Base-by-base conservation (phyloP, 1,139 yeast species). In the Arxiozyma bovina region DNA sequence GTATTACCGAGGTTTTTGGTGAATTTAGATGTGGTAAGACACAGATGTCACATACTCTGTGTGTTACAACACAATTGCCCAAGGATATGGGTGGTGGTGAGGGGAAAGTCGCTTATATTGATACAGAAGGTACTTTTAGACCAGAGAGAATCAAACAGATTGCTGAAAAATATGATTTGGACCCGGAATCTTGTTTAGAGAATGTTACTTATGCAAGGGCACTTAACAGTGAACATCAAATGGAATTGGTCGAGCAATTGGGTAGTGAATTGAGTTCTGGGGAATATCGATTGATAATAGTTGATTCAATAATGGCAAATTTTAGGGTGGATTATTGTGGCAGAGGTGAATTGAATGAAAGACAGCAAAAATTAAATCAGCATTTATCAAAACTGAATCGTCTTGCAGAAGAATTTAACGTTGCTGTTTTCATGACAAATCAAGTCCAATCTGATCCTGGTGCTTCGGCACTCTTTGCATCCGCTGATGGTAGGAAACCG, bases 371-470 rank as follows among this genome's bases (percentile, higher is more conserved):
- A 64, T 67, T 81, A 52, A 81, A 81, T 58, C 85, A 81, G 58
- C 83, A 81, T 72, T 70, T 81, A 50, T 74, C 79, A 6, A 72
- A 76, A 54, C 67, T 81, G 54, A 78, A 76, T 53, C 71, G 83
- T 57, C 65, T 80, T 49, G 79, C 84, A 1, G 85, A 81, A 61
- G 85, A 80, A 60, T 81, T 77, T 63, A 81, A 81, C 57, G 70
- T 79, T 45, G 84, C 85, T 0, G 80, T 80, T 1, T 80, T 81
- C 58, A 69, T 81, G 70, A 81, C 85, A 1, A 81, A 81, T 56
- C 85, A 81, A 63, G 85, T 80, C 12, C 86, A 81, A 64, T 78
- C 83, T n/a, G 85, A 81, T 60, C 85, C 85, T 1, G 86, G 86
- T 48, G 86, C 85, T 0, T 79, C 83, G 53, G 80, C 84, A 2